Base-by-base conservation (phyloP, 2,329 filamentous ascomycete genomes). In the Paraconiothyrium sp. region DNA sequence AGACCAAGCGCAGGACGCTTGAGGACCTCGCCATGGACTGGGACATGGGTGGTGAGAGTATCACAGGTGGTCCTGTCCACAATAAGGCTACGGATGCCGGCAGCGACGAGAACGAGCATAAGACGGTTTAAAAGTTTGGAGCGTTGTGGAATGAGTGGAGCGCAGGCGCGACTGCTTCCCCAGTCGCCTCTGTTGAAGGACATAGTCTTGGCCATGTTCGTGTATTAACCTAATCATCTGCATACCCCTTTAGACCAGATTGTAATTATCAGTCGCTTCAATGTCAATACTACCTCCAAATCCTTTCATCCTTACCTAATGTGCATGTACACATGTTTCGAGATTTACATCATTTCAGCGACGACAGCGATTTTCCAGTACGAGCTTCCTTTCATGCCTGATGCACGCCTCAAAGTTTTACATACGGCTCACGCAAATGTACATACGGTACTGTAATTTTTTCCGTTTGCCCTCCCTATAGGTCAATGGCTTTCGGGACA, bases 1-100 rank as follows among this genome's bases (percentile, higher is more conserved):
- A 93, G 80, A 94, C 91, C 0, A 93, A 90, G 81, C 86, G 90
- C 1, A 83, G 88, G 74, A 93, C 91, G 0, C 83, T 95, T 35
- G 92, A 93, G 73, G 87, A 90, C 65, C 81, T 93, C 11, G 85
- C 89, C 0, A 54, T 67, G 57, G 73, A 75, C 54, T 75, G 73
- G 73, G 75, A 75, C 54, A 76, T 76, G 74, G 75, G 74, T 39
- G 59, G 64, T 22, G 75, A 77, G 65, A 68, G 60, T 48, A 77
- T 77, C 14, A 74, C 73, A 2, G 73, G 74, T 7, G 67, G 60
- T 2, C 63, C 71, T 13, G 59, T 63, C n/a, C 27, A 34, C 8
- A 63, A 57, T 37, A 72, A 74, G 64, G 58, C 59, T 57, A 54
- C 54, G n/a, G 65, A 73, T 13, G 61, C 61, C 20, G 67, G 59